phyloP scores from a whole-genome alignment of 1,139 yeast species.

The Suzukiozyma palmioleophila region DNA sequence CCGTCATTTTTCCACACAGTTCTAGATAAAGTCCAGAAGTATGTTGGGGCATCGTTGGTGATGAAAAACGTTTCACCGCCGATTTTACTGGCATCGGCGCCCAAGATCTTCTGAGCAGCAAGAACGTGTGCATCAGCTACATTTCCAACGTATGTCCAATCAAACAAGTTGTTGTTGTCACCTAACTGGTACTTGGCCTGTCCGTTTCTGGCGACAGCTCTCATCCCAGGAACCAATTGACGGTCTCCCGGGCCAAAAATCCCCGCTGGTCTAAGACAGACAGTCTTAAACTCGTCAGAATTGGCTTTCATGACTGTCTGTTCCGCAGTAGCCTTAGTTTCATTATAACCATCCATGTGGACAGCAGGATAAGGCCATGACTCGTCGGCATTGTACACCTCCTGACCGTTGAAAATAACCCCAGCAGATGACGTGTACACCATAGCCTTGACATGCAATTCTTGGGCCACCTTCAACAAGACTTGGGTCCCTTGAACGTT shows the following conservation, averaged over 20 bases:
- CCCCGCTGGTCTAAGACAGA: conserved; percentile 94
- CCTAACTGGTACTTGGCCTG: conserved; percentile 94
- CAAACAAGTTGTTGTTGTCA: conserved; percentile 87
- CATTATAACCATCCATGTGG: conserved; percentile 96
- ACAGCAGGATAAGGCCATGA: conserved; percentile 86
- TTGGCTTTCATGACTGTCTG: conserved; percentile 71
- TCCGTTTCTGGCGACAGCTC: conserved; percentile 77
- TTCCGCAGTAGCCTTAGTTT: conserved; percentile 93
- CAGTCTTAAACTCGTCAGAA: conserved; percentile 56
- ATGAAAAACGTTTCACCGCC: conserved; percentile 87
- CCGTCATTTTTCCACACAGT: conserved; percentile 98
- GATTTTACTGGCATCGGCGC: conserved; percentile 39
- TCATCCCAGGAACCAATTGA: conserved; percentile 89
- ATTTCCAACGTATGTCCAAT: conserved; percentile 98
- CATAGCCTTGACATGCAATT: conserved; percentile 54
- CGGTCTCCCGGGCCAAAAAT: conserved; percentile 99
- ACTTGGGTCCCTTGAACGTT: conserved; percentile 87
- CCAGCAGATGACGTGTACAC: conserved; percentile 98
- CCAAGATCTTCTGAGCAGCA: conserved; percentile 74
- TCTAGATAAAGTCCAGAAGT: conserved; percentile 96
- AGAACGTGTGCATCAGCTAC: conserved; percentile 95
- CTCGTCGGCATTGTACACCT: conserved; percentile 88
- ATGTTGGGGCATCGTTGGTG: conserved; percentile 92
- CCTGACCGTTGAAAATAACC: conserved; percentile 91
- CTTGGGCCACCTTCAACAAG: conserved; percentile 62